A percentile compares a stretch with the other conserved stretches of the same genome.
These are phyloP conservation scores for Chaetomiaceae sp. DNA, from an alignment of 2,329 filamentous ascomycete genomes.

Conservation along the genomic window DNA sequence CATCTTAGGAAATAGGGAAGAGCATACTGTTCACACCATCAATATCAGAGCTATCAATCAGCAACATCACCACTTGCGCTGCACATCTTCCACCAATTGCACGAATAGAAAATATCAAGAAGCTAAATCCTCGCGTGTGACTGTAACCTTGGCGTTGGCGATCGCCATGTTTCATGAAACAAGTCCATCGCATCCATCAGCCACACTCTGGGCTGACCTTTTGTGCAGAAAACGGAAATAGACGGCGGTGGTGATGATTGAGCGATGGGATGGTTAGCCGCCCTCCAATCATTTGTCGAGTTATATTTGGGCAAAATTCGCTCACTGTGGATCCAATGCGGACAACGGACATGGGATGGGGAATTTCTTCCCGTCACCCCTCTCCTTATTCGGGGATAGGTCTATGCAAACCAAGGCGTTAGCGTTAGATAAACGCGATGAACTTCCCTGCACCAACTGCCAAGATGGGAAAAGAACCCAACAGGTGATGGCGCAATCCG, in stretches of 20 bases:
- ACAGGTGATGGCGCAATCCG: constrained; percentile 7
- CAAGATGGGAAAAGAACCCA: background rate
- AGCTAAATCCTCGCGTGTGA: background rate
- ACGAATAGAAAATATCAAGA: background rate
- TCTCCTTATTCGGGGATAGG: background rate
- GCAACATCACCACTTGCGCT: background rate
- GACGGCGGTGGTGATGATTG: background rate
- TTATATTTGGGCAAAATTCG: constrained; percentile 18
- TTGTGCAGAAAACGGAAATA: constrained; percentile 8
- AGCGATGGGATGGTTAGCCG: background rate
- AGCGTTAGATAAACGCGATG: constrained; percentile 11
- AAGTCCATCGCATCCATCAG: constrained; percentile 2
- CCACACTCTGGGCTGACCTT: constrained; percentile 4
- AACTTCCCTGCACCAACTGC: background rate
- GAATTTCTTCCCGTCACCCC: background rate
- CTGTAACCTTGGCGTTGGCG: background rate
- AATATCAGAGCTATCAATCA: background rate
- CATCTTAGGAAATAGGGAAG: too few relatives aligned
- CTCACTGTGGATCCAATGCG: background rate
- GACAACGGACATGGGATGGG: background rate
- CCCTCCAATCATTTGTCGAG: constrained; percentile 10
- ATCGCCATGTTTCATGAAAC: constrained; percentile 11
- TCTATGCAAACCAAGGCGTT: background rate
- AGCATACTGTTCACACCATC: background rate
- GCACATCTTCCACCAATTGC: too few relatives aligned